phyloP scores from a whole-genome alignment of 495 filamentous ascomycete genomes.

The Oidiodendron maius region DNA sequence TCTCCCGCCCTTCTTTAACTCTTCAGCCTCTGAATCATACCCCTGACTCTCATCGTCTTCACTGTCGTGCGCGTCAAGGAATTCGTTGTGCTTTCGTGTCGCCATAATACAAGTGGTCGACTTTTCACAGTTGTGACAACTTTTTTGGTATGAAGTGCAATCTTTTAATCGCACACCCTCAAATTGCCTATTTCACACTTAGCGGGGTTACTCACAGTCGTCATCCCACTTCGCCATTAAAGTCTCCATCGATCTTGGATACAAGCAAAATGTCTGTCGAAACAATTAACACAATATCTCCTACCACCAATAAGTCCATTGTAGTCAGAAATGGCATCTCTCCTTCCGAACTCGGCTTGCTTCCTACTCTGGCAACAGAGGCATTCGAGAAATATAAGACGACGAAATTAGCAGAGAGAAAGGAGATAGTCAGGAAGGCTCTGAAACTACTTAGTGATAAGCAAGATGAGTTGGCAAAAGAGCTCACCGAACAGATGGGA shows the following conservation, averaged over 20 bases:
- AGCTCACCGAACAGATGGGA: constrained; percentile 92
- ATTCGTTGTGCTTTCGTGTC: constrained; percentile 59
- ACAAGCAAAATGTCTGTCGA: constrained; percentile 60
- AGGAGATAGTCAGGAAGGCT: constrained; percentile 72
- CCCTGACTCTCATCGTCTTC: constrained; percentile 55
- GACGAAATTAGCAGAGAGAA: constrained; percentile 58
- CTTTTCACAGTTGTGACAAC: neutral
- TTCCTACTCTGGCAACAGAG: constrained; percentile 59
- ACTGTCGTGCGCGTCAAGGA: constrained; percentile 62
- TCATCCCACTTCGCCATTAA: constrained; percentile 13
- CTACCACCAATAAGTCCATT: constrained; percentile 73
- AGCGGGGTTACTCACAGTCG: constrained; percentile 10
- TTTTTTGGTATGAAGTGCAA: neutral
- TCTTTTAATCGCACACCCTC: too few relatives aligned
- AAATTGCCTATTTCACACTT: constrained; percentile 6
- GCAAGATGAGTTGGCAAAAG: constrained; percentile 74
- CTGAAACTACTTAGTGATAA: constrained; percentile 58
- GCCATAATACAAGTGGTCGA: constrained; percentile 17
- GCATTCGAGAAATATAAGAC: constrained; percentile 68
- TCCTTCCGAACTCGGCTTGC: constrained; percentile 53
- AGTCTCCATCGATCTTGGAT: too few relatives aligned
- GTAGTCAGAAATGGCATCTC: constrained; percentile 67
- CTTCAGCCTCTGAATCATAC: constrained; percentile 64
- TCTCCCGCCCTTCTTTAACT: constrained; percentile 57
- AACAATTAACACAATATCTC: constrained; percentile 83